Conservation (phyloP, 805 yeast genomes). For the Candida hungchunana region DNA sequence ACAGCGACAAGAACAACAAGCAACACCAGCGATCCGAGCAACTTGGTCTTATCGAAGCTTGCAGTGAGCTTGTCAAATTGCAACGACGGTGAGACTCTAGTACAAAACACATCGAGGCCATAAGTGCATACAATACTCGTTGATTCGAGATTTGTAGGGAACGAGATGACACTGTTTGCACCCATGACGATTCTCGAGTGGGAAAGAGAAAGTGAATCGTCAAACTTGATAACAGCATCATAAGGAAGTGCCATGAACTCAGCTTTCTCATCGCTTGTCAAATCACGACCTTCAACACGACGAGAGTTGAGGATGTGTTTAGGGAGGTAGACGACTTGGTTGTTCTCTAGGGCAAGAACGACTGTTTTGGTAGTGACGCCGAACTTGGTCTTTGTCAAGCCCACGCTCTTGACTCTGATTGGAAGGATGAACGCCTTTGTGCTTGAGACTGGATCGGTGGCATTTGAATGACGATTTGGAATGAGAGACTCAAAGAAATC, state of each 20-base stretch:
- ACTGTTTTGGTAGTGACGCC: conserved; percentile 70
- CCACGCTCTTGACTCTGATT: conserved; percentile 47
- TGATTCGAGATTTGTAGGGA: conserved; percentile 73
- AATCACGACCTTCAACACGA: conserved; percentile 52
- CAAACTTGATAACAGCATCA: conserved; percentile 53
- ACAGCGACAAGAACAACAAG: conserved; percentile 43
- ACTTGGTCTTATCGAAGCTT: conserved; percentile 61
- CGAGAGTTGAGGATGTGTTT: conserved; percentile 64
- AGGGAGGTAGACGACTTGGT: conserved; percentile 68
- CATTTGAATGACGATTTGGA: conserved; percentile 44
- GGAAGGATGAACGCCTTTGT: conserved; percentile 62
- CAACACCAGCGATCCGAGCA: conserved; percentile 40
- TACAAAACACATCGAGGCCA: conserved; percentile 73
- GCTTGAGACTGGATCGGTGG: conserved; percentile 42
- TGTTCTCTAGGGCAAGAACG: conserved; percentile 51
- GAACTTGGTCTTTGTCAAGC: conserved; percentile 52
- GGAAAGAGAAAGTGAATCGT: conserved; percentile 45
- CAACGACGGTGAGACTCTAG: conserved; percentile 73
- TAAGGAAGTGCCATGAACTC: conserved; percentile 63
- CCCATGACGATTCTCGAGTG: conserved; percentile 44
- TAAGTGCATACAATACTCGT: conserved; percentile 66
- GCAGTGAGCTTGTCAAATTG: conserved; percentile 74
- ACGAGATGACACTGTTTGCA: conserved; percentile 35
- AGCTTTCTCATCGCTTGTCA: conserved; percentile 47
- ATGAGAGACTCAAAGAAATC: conserved; percentile 71